Percentiles rank a stretch among this genome's conserved stretches.
Conservation (phyloP, 345 rosid species). For the Salix koriyanagi region DNA sequence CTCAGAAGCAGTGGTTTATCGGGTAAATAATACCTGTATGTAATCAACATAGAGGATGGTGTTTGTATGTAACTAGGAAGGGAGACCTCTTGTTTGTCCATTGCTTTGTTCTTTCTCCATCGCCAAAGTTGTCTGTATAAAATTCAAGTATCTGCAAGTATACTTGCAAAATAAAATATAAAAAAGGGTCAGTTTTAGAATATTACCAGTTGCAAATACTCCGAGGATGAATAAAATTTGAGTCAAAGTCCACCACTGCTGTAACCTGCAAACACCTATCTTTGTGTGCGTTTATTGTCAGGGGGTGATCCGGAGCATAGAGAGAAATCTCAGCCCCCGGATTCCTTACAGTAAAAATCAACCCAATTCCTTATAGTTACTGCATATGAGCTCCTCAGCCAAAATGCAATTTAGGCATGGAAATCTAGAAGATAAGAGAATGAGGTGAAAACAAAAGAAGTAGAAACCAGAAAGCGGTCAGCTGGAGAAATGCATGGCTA, state of each 20-base stretch:
- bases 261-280: background rate
- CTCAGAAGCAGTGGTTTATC: background rate
- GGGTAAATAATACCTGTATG: background rate
- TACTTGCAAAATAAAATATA: background rate
- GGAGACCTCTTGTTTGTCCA: background rate
- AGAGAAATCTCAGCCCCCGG: background rate
- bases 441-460: background rate
- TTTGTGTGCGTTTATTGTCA: background rate
- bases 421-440: background rate
- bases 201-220: background rate
- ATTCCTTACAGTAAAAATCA: background rate
- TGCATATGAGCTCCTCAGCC: background rate
- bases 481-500: background rate
- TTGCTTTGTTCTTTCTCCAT: background rate
- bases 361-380: background rate
- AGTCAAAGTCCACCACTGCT: background rate
- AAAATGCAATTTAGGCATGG: background rate
- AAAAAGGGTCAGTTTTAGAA: background rate
- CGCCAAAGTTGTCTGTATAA: background rate
- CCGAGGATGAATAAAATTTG: background rate
- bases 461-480: background rate
- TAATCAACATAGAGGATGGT: background rate
- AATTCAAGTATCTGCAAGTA: background rate
- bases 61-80: constrained; percentile 9
- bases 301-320: background rate